These are phyloP conservation scores for Priceomyces medius DNA, from an alignment of 805 yeast genomes.

Conservation along the genomic window DNA sequence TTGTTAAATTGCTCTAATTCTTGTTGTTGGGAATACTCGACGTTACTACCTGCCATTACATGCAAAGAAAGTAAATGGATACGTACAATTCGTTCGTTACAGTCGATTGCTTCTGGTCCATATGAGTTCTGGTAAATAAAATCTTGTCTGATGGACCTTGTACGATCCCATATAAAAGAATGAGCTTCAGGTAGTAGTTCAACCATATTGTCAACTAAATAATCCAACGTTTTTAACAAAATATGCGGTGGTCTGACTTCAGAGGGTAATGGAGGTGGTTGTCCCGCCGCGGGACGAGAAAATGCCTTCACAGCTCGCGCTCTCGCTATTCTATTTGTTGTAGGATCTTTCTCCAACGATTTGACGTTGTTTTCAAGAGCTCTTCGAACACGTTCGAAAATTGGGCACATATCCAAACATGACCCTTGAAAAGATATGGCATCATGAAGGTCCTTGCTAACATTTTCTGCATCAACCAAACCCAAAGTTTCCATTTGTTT, in stretches of 20 bases:
- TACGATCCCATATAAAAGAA: slow-evolving; percentile 94
- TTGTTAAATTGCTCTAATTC: slow-evolving; percentile 93
- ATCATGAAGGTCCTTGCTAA: slow-evolving; percentile 76
- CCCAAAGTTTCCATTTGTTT: slow-evolving; percentile 75
- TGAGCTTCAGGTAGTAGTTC: slow-evolving; percentile 78
- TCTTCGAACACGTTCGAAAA: slow-evolving; percentile 85
- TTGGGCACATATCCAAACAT: slow-evolving; percentile 93
- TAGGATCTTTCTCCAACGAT: slow-evolving; percentile 66
- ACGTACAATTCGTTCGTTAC: slow-evolving; percentile 88
- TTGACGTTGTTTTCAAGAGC: slow-evolving; percentile 84
- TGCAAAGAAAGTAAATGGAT: slow-evolving; percentile 82
- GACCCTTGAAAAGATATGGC: slow-evolving; percentile 88
- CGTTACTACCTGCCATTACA: slow-evolving; percentile 69
- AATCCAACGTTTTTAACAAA: slow-evolving; percentile 63
- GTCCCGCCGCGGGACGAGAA: slow-evolving; percentile 97
- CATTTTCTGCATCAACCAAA: slow-evolving; percentile 83
- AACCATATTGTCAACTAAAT: slow-evolving; percentile 63
- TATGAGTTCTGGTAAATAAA: slow-evolving; percentile 92
- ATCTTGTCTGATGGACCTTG: slow-evolving; percentile 94
- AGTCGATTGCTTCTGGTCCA: slow-evolving; percentile 91
- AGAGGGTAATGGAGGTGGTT: slow-evolving; percentile 95
- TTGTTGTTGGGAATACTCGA: slow-evolving; percentile 88
- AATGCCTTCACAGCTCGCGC: slow-evolving; percentile 81
- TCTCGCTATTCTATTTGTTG: slow-evolving; percentile 52
- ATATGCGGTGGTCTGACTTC: slow-evolving; percentile 93